phyloP scores from a whole-genome alignment of 306 rosid genomes.

The Canavalia gladiata region DNA sequence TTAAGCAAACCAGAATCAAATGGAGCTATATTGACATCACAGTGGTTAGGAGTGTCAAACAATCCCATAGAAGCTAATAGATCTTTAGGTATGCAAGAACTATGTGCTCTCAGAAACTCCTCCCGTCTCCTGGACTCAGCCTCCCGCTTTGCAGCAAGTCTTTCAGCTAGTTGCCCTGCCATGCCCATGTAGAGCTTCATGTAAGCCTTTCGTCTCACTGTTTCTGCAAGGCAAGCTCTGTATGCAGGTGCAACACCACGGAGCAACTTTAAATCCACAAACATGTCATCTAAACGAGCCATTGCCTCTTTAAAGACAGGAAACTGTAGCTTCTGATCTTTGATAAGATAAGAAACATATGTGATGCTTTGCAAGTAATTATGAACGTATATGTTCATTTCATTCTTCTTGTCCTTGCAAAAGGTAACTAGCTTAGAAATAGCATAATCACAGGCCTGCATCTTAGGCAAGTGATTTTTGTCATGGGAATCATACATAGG shows the following conservation, averaged over 20 bases:
- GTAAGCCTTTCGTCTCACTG: constrained; percentile 93
- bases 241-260: constrained; percentile 87
- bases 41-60: constrained; percentile 83
- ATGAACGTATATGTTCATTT: constrained; percentile 85
- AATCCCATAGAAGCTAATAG: constrained; percentile 88
- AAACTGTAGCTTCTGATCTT: constrained; percentile 92
- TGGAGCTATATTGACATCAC: constrained; percentile 95
- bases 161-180: constrained; percentile 99
- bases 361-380: constrained; percentile 82
- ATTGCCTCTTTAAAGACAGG: constrained; percentile 98
- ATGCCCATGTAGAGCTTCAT: constrained; percentile 98
- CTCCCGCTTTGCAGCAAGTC: constrained; percentile 89
- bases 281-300: constrained; percentile 84
- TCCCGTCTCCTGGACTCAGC: constrained; percentile 79
- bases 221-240: constrained; percentile 97
- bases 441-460: constrained; percentile 83
- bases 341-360: constrained; percentile 76
- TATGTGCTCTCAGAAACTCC: constrained; percentile 75
- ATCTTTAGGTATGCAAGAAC: constrained; percentile 81
- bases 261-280: constrained; percentile 79
- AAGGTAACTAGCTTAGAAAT: constrained; percentile 76
- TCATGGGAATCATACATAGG: constrained; percentile 98
- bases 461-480: constrained; percentile 83
- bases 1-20: constrained; percentile 84
- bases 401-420: constrained; percentile 86